Conservation (phyloP, 257 asterid species). For the Fraxinus quadrangulata region DNA sequence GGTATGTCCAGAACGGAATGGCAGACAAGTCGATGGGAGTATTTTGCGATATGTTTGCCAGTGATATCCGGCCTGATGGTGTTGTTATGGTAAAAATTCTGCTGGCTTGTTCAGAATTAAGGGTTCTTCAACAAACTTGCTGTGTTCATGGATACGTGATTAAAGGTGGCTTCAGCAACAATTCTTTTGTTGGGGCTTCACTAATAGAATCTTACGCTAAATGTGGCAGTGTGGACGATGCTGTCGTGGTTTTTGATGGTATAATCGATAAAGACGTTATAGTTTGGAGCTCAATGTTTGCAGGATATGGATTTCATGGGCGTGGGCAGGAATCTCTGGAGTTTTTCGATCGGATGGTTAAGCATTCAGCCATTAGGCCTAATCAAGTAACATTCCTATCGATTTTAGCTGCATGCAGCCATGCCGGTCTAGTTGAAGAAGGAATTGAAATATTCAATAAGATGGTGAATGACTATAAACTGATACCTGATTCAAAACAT, state of each 20-base stretch:
- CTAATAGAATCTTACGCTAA: conserved; percentile 73
- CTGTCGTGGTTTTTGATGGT: conserved; percentile 46
- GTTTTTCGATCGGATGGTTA: conserved; percentile 55
- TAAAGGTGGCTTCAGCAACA: conserved; percentile 45
- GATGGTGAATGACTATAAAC: conserved; percentile 56
- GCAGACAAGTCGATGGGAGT: conserved; percentile 41
- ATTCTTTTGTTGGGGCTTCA: conserved; percentile 52
- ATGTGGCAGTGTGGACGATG: conserved; percentile 66
- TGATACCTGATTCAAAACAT: conserved; percentile 65
- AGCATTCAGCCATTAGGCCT: conserved; percentile 44
- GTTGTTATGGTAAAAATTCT: conserved; percentile 51
- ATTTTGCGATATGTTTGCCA: conserved; percentile 53
- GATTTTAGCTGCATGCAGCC: conserved; percentile 72
- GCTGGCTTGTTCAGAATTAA: conserved; percentile 71
- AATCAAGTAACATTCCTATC: conserved; percentile 65
- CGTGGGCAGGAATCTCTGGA: conserved; percentile 57
- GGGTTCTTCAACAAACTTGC: conserved; percentile 55
- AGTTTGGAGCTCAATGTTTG: conserved; percentile 76
- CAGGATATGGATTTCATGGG: conserved; percentile 71
- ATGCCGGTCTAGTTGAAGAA: conserved; percentile 64
- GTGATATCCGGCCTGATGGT: conserved; percentile 45
- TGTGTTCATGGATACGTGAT: conserved; percentile 60
- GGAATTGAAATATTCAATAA: conserved; percentile 52
- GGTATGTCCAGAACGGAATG: conserved; percentile 59
- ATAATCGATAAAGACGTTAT: conserved; percentile 52